Evolutionary conservation across 2,329 filamentous ascomycete species (phyloP).

Genomic region (Colletotrichum limetticola): DNA sequence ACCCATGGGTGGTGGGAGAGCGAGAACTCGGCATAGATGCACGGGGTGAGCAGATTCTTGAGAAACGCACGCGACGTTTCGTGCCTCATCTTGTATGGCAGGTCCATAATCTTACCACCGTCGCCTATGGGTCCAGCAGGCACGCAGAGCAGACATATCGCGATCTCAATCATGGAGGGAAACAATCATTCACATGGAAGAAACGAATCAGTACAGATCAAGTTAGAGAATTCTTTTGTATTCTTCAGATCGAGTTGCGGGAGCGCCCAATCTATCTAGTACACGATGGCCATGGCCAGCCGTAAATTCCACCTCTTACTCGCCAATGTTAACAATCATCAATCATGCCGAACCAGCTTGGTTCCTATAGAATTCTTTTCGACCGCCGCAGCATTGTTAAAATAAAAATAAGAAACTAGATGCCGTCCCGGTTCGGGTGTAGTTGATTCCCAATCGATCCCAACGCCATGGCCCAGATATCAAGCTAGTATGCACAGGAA

Average conservation of each 20-base stretch:
- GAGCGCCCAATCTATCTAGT: conserved; percentile 31
- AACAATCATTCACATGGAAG: no score
- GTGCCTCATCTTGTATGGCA: conserved; percentile 11
- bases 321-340: conserved; percentile 28
- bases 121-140: neutral
- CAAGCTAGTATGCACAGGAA: conserved; percentile 36
- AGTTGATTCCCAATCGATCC: conserved; percentile 20
- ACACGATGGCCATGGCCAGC: conserved; percentile 12
- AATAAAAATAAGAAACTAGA: conserved; percentile 12
- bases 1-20: neutral
- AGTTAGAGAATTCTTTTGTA: conserved; percentile 14
- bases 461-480: conserved; percentile 32
- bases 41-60: conserved; percentile 1
- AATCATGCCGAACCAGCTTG: conserved; percentile 32
- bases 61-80: conserved; percentile 24
- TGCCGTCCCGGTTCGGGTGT: conserved; percentile 30
- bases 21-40: neutral
- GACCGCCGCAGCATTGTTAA: conserved; percentile 6
- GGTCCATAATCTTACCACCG: neutral
- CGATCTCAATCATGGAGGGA: neutral
- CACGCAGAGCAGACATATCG: neutral
- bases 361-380: conserved; percentile 32
- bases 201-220: neutral
- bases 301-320: conserved; percentile 20
- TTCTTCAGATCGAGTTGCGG: conserved; percentile 29